Percentiles rank a stretch among this genome's conserved stretches.
Conservation (phyloP, 441 rosid genomes). For the Erodium texanum region DNA sequence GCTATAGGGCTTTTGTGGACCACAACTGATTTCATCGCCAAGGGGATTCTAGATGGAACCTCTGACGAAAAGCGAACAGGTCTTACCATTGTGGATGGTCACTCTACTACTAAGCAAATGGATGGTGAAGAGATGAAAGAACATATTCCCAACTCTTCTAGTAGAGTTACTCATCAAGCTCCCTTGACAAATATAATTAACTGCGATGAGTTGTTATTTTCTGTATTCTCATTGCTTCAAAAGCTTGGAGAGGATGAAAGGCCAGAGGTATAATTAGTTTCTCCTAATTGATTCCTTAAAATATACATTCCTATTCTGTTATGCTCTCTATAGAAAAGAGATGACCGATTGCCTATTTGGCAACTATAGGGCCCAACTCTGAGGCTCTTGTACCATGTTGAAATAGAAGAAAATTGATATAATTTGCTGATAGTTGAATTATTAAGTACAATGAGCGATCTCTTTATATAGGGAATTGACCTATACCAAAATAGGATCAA, state of each 20-base stretch:
- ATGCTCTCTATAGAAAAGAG: no score
- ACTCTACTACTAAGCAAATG: conserved; percentile 29
- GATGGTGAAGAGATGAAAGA: conserved; percentile 41
- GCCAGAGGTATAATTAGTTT: conserved; percentile 63
- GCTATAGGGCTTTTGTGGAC: conserved; percentile 97
- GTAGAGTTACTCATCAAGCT: conserved; percentile 33
- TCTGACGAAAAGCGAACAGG: conserved; percentile 52
- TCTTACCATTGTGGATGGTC: conserved; percentile 25
- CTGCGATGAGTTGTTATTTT: conserved; percentile 62
- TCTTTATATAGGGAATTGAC: no score
- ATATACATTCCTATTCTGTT: no score
- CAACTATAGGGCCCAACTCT: no score
- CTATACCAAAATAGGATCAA: no score
- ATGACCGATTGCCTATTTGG: no score
- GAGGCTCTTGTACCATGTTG: no score
- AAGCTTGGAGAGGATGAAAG: conserved; percentile 94
- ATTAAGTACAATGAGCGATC: no score
- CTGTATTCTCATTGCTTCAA: conserved; percentile 87
- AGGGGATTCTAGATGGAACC: conserved; percentile 46
- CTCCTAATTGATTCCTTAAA: no score
- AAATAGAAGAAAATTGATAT: no score
- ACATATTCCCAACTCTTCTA: conserved; percentile 22
- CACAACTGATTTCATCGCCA: conserved; percentile 80
- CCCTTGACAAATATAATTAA: conserved; percentile 29
- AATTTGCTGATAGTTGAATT: no score